Evolutionary conservation across 2,329 filamentous ascomycete species (phyloP).

Genomic region (Magnaporthiopsis rhizophila): DNA sequence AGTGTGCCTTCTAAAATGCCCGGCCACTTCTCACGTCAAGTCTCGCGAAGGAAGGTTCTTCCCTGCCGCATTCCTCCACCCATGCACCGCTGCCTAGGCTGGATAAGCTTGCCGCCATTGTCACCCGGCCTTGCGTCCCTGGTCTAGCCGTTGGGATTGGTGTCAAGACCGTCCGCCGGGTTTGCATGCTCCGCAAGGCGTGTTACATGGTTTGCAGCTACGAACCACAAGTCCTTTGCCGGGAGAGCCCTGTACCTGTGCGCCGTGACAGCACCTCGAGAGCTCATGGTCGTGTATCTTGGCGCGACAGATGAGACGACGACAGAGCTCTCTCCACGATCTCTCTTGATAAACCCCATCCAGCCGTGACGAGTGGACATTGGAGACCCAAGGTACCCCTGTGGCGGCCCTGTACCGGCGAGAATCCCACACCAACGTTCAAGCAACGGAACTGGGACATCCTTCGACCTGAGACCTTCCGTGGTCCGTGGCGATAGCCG

Average conservation of each 20-base stretch:
- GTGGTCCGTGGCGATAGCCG: not conserved
- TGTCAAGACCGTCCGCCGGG: not conserved
- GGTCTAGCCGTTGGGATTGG: not conserved
- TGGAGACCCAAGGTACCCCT: no score
- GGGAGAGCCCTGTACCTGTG: not conserved
- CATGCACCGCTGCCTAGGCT: not conserved
- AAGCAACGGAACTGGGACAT: not conserved
- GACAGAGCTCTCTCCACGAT: not conserved
- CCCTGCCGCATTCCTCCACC: not conserved
- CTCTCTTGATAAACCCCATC: not conserved
- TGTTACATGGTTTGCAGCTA: not conserved
- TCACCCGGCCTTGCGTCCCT: not conserved
- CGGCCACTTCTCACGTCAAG: not conserved
- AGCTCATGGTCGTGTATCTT: not conserved
- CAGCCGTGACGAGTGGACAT: not conserved
- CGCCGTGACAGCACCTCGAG: not conserved
- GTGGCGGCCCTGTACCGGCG: not conserved
- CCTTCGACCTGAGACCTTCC: not conserved
- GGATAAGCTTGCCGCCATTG: not conserved
- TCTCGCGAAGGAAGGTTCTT: not conserved
- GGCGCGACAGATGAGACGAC: not conserved
- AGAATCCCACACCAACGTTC: not conserved
- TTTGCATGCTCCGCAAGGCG: no score
- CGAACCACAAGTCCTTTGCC: no score
- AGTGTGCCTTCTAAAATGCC: not conserved